These are phyloP conservation scores for Boletus rex-veris DNA, from an alignment of 768 basidiomycete genomes.

Conservation along the genomic window DNA sequence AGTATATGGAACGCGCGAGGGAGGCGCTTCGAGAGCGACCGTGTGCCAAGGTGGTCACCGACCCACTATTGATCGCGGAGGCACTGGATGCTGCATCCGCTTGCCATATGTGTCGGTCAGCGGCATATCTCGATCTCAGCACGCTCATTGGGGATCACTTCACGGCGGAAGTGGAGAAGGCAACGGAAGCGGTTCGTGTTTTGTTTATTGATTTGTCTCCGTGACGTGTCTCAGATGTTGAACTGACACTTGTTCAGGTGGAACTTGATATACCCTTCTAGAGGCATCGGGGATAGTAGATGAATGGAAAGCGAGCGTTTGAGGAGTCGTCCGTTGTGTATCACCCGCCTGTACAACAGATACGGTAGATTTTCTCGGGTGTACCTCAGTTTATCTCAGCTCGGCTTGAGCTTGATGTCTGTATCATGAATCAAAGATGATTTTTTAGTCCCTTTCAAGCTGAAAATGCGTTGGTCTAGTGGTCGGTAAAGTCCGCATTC, in stretches of 20 bases:
- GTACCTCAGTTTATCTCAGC: too few relatives aligned
- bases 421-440: background rate
- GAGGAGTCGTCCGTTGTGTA: background rate
- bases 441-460: too few relatives aligned
- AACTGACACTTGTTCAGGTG: conserved; percentile 21
- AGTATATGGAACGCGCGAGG: conserved; percentile 33
- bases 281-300: background rate
- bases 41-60: conserved; percentile 28
- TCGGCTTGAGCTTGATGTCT: background rate
- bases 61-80: conserved; percentile 31
- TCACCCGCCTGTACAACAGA: conserved; percentile 4
- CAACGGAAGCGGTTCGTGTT: conserved; percentile 27
- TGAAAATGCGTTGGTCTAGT: too few relatives aligned
- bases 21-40: conserved; percentile 30
- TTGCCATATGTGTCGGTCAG: conserved; percentile 30
- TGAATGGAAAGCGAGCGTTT: too few relatives aligned
- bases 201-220: background rate
- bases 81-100: conserved; percentile 26
- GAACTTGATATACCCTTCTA: conserved; percentile 32
- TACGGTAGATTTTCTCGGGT: background rate
- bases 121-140: conserved; percentile 32
- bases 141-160: conserved; percentile 32
- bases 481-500: too few relatives aligned
- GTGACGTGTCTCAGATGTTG: background rate
- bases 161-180: conserved; percentile 27